phyloP scores from a whole-genome alignment of 2,329 filamentous ascomycete species.

The Ophiostoma ips region DNA sequence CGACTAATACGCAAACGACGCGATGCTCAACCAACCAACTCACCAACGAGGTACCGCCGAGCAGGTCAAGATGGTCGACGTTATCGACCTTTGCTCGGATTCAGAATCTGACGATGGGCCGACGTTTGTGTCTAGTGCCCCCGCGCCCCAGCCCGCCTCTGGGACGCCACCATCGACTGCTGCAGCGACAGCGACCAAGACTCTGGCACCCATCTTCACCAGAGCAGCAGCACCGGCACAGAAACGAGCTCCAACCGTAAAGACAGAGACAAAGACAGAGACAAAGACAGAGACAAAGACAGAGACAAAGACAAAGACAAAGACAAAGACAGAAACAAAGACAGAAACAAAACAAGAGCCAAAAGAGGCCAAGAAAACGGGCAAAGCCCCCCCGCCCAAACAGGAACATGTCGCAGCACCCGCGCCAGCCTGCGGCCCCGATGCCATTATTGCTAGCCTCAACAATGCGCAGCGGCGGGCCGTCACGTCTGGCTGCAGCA shows the following conservation, averaged over 20 bases:
- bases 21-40: not conserved
- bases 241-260: not conserved
- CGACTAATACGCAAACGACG: not conserved
- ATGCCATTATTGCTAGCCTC: constrained; percentile 31
- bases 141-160: not conserved
- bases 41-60: not conserved
- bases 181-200: not conserved
- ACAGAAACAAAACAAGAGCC: not conserved
- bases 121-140: no score
- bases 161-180: not conserved
- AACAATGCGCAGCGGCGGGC: constrained; percentile 43
- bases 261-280: not conserved
- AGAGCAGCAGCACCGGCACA: not conserved
- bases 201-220: not conserved
- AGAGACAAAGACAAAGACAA: not conserved
- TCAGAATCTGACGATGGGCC: not conserved
- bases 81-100: constrained; percentile 8
- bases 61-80: not conserved
- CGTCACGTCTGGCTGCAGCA: constrained; percentile 37
- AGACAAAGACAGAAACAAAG: not conserved
- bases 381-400: not conserved
- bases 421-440: not conserved
- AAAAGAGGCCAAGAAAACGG: not conserved
- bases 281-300: no score
- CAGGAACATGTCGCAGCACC: not conserved